A percentile compares a stretch with the other conserved stretches of the same genome.
phyloP scores from a whole-genome alignment of 306 rosid genomes.

The Rosa rugosa region DNA sequence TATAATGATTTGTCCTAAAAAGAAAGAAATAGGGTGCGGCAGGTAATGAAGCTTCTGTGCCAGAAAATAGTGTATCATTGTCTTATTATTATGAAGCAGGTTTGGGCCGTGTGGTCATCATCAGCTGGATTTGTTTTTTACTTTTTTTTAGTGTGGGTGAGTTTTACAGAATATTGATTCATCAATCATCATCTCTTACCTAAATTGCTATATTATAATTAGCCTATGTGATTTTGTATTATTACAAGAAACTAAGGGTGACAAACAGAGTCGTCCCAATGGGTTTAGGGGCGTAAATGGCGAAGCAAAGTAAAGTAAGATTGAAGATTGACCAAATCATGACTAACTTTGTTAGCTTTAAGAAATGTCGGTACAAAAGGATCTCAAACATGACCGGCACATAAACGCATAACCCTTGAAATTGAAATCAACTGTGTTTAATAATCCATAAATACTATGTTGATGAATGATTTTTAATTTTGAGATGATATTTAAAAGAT shows the following conservation, averaged over 20 bases:
- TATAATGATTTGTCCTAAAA: background rate
- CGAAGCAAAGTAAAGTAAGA: background rate
- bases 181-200: conserved; percentile 3
- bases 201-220: background rate
- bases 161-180: background rate
- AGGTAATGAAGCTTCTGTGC: background rate
- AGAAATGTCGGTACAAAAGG: background rate
- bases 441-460: too few relatives aligned
- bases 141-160: background rate
- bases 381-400: background rate
- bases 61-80: background rate
- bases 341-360: background rate
- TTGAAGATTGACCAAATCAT: background rate
- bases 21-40: too few relatives aligned
- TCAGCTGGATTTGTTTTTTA: background rate
- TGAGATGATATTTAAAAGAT: background rate
- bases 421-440: too few relatives aligned
- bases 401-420: background rate
- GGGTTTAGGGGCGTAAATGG: background rate
- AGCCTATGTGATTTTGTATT: background rate
- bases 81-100: background rate
- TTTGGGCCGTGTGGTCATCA: background rate
- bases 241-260: background rate
- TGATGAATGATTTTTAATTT: too few relatives aligned
- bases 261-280: background rate